Evolutionary conservation across 1,139 yeast species (phyloP).

Genomic region (Kodamaea fungicola): DNA sequence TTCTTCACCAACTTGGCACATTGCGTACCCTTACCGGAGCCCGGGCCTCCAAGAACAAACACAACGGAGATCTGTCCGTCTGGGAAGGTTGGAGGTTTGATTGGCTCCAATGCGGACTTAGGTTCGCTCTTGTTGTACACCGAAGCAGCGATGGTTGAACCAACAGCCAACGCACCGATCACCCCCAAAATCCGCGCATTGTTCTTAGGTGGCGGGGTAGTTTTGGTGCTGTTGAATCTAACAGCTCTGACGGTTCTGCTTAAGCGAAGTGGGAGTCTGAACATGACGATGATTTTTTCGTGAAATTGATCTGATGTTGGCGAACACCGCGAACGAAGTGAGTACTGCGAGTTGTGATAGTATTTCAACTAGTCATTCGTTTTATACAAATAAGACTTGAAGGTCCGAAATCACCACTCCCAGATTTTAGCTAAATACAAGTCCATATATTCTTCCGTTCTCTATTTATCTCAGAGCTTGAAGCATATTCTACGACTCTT

Average conservation of each 20-base stretch:
- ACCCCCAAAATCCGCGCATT: conserved; percentile 26
- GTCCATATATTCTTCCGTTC: too few species aligned
- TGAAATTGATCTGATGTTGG: too few species aligned
- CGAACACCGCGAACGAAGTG: too few species aligned
- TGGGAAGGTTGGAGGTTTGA: conserved; percentile 41
- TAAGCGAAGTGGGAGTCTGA: conserved; percentile 3
- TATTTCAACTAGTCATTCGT: too few species aligned
- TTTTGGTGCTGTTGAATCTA: conserved; percentile 18
- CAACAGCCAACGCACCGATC: conserved; percentile 40
- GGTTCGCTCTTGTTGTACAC: conserved; percentile 46
- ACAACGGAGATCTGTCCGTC: conserved; percentile 71
- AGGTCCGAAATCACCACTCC: too few species aligned
- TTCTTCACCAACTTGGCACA: conserved; percentile 80
- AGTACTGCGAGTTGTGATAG: too few species aligned
- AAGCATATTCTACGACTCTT: too few species aligned
- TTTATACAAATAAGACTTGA: too few species aligned
- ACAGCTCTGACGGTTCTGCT: conserved; percentile 2
- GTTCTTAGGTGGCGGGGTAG: conserved; percentile 11
- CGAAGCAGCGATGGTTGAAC: conserved; percentile 45
- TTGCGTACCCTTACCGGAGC: conserved; percentile 97
- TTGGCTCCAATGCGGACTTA: conserved; percentile 45
- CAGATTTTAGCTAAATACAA: too few species aligned
- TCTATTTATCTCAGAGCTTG: too few species aligned
- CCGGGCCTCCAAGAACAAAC: conserved; percentile 88
- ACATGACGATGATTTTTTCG: conserved; percentile 2